A percentile compares a stretch with the other conserved stretches of the same genome.
phyloP scores from a whole-genome alignment of 2,329 filamentous ascomycete genomes.

The Monilinia polystroma region DNA sequence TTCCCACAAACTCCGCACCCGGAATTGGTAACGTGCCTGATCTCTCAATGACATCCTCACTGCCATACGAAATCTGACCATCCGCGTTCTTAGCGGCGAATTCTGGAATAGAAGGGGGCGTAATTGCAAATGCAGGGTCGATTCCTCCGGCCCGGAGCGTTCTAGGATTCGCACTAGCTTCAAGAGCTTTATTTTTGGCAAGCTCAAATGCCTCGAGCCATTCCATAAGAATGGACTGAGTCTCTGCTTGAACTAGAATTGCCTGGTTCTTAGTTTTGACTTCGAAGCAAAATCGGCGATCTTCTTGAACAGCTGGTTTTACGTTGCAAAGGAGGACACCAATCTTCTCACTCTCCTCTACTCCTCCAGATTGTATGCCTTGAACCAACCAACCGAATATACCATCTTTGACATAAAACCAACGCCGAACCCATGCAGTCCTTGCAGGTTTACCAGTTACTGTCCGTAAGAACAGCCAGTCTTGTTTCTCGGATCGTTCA shows the following conservation, averaged over 20 bases:
- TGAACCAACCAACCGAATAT: conserved; percentile 95
- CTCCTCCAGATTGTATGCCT: conserved; percentile 73
- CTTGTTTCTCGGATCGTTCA: conserved; percentile 72
- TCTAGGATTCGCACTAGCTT: conserved; percentile 58
- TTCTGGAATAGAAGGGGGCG: conserved; percentile 80
- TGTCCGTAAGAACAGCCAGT: conserved; percentile 85
- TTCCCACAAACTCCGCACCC: conserved; percentile 56
- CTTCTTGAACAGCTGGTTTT: conserved; percentile 86
- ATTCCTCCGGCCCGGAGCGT: conserved; percentile 47
- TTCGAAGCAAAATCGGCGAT: conserved; percentile 95
- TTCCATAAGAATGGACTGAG: conserved; percentile 84
- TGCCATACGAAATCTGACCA: conserved; percentile 49
- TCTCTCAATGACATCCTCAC: conserved; percentile 60
- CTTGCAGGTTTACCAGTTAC: conserved; percentile 84
- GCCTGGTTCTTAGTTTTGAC: conserved; percentile 96
- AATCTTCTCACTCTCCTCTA: conserved; percentile 94
- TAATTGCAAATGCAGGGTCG: conserved; percentile 88
- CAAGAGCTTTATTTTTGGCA: conserved; percentile 88
- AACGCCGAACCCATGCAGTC: conserved; percentile 85
- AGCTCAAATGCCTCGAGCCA: conserved; percentile 94
- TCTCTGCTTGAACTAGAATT: conserved; percentile 88
- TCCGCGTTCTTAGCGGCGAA: conserved; percentile 81
- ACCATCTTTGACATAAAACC: conserved; percentile 94
- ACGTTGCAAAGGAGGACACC: conserved; percentile 92
- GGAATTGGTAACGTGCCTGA: conserved; percentile 64